phyloP scores from a whole-genome alignment of 2,329 filamentous ascomycete genomes.

The Trichoderma aggressivum region DNA sequence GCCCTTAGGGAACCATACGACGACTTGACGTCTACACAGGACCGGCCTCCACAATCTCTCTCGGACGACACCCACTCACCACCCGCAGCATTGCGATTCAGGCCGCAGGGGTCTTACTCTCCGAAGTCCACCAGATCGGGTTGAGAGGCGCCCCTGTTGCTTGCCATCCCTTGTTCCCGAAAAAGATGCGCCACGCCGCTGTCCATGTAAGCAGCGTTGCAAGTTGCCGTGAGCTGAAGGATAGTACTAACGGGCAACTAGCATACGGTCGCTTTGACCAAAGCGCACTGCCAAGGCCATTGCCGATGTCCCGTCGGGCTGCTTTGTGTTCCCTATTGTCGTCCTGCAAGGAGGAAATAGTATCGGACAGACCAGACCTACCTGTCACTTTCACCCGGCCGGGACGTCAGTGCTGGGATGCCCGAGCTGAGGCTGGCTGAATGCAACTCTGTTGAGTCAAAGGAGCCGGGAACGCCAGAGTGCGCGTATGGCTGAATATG shows the following conservation, averaged over 20 bases:
- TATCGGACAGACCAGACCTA: not conserved
- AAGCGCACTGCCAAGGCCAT: not conserved
- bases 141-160: not conserved
- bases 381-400: not conserved
- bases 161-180: not conserved
- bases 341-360: not conserved
- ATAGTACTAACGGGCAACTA: not conserved
- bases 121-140: not conserved
- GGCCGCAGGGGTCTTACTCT: not conserved
- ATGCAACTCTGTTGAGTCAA: not conserved
- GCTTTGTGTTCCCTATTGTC: not conserved
- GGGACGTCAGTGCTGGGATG: not conserved
- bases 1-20: not conserved
- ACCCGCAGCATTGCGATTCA: not conserved
- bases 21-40: not conserved
- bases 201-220: not conserved
- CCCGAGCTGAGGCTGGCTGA: not conserved
- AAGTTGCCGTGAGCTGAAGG: not conserved
- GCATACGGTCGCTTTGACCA: not conserved
- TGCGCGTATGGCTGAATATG: not conserved
- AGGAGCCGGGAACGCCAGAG: not conserved
- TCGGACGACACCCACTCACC: not conserved
- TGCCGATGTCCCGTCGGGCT: not conserved
- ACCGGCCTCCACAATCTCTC: not conserved
- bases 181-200: not conserved